Evolutionary conservation across 495 filamentous ascomycete genomes (phyloP).

Genomic region (Penicillium manginii): DNA sequence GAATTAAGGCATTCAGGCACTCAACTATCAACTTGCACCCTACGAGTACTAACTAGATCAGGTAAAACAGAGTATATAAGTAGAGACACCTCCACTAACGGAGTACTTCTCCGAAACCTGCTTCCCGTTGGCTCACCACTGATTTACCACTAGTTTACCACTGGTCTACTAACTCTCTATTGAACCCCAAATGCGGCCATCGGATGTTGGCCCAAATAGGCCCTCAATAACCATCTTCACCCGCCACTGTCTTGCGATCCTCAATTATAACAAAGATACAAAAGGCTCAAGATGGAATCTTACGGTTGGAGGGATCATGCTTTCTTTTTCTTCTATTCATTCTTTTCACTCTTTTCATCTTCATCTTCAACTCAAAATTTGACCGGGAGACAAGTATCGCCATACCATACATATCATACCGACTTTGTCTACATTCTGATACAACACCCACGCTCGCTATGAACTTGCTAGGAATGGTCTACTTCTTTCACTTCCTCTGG

Average conservation of each 20-base stretch:
- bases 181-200: constrained; percentile 24
- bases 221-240: constrained; percentile 16
- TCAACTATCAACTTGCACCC: no score
- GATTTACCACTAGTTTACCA: no score
- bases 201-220: not conserved
- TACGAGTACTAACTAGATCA: no score
- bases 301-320: not conserved
- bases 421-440: not conserved
- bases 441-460: constrained; percentile 10
- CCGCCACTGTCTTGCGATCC: not conserved
- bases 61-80: no score
- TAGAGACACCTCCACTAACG: no score
- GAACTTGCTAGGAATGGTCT: constrained; percentile 25
- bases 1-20: not conserved
- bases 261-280: constrained; percentile 3
- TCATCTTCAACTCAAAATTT: not conserved
- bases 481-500: constrained; percentile 27
- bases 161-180: constrained; percentile 13
- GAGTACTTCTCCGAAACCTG: no score
- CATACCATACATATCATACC: not conserved
- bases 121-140: no score
- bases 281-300: not conserved
- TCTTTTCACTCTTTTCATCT: not conserved
- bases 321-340: not conserved
- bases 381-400: not conserved